Evolutionary conservation across 305 asterid genomes (phyloP).

Genomic region (Rubia tinctorum): DNA sequence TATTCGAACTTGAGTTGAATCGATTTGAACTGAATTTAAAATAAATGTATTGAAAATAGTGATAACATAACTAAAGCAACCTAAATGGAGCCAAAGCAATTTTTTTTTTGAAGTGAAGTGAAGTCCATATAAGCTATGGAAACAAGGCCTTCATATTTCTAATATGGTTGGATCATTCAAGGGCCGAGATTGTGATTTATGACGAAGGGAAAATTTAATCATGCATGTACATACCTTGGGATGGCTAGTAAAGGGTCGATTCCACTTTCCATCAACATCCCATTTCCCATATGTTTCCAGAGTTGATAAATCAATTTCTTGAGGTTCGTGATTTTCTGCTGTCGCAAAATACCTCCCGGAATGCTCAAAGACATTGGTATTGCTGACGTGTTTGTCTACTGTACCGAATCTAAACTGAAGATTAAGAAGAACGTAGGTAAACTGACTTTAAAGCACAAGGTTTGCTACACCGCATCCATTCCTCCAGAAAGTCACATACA

Average conservation of each 20-base stretch:
- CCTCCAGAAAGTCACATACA: slow-evolving; percentile 15
- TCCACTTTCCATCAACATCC: slow-evolving; percentile 52
- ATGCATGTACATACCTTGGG: slow-evolving; percentile 52
- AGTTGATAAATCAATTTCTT: slow-evolving; percentile 46
- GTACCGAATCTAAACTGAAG: slow-evolving; percentile 57
- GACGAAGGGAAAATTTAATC: not conserved
- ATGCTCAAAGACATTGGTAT: slow-evolving; percentile 67
- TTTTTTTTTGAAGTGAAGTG: too few relatives aligned
- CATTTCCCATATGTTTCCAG: slow-evolving; percentile 49
- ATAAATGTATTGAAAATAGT: too few relatives aligned
- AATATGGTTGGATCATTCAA: too few relatives aligned
- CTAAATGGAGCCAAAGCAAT: too few relatives aligned
- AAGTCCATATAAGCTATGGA: too few relatives aligned
- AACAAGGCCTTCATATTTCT: too few relatives aligned
- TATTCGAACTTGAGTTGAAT: too few relatives aligned
- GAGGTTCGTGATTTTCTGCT: slow-evolving; percentile 61
- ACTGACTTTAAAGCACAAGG: slow-evolving; percentile 9
- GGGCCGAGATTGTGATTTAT: not conserved
- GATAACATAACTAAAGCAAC: too few relatives aligned
- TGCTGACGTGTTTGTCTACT: slow-evolving; percentile 50
- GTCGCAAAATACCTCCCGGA: slow-evolving; percentile 52
- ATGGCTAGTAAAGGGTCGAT: slow-evolving; percentile 69
- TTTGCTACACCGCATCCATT: too few relatives aligned
- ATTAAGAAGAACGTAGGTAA: slow-evolving; percentile 14
- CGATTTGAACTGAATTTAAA: too few relatives aligned